Evolutionary conservation across 164 flowering plant species (phyloP).

Genomic region (Stephania yunnanensis): DNA sequence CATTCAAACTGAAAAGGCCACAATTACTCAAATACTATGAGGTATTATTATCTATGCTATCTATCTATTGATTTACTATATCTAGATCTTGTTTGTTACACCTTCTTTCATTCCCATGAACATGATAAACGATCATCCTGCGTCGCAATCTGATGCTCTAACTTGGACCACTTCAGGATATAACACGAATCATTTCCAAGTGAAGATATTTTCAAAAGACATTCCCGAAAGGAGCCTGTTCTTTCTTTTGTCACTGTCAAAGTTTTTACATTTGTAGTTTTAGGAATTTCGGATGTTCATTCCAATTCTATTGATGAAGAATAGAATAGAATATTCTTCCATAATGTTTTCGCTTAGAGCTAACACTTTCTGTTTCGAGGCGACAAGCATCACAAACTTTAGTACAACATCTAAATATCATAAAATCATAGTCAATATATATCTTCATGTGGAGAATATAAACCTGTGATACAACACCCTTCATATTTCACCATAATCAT

Average conservation of each 20-base stretch:
- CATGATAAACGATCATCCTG: background rate
- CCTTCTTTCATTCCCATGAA: background rate
- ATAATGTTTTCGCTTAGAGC: background rate
- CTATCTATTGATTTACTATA: background rate
- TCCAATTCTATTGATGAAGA: background rate
- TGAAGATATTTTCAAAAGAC: too few species aligned
- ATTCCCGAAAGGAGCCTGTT: background rate
- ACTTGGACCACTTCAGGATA: background rate
- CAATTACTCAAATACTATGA: slow-evolving; percentile 82
- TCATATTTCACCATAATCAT: background rate
- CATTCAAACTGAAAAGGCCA: slow-evolving; percentile 94
- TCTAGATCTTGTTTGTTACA: background rate
- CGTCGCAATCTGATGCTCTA: background rate
- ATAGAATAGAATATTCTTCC: background rate
- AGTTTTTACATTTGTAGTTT: background rate
- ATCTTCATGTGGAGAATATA: background rate
- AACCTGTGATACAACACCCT: background rate
- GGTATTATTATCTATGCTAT: slow-evolving; percentile 30
- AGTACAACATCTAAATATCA: too few species aligned
- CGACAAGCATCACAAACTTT: background rate
- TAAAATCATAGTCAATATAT: background rate
- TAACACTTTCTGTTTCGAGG: background rate
- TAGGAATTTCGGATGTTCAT: background rate
- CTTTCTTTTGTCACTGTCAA: background rate
- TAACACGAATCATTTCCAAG: background rate